phyloP scores from a whole-genome alignment of 2,329 filamentous ascomycete genomes.

The Trichoderma citrinoviride region DNA sequence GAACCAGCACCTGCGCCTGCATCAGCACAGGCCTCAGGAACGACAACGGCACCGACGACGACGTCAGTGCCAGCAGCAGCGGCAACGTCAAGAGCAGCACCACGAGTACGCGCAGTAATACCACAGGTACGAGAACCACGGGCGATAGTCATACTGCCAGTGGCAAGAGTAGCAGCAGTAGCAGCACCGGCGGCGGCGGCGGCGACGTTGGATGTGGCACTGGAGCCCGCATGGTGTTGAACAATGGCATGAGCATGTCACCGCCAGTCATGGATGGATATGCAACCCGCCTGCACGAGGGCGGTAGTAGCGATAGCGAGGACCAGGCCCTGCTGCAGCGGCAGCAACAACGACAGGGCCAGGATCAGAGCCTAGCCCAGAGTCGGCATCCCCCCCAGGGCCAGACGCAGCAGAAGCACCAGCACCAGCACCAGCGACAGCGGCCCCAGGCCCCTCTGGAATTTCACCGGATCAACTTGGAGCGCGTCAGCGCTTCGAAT shows the following conservation, averaged over 20 bases:
- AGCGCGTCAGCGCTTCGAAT: constrained; percentile 38
- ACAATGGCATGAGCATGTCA: constrained; percentile 47
- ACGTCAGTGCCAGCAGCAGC: background rate
- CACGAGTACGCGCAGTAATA: background rate
- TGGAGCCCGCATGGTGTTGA: constrained; percentile 38
- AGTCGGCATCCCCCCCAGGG: constrained; percentile 21
- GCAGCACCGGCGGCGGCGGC: background rate
- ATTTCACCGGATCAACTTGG: constrained; percentile 33
- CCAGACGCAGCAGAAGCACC: constrained; percentile 16
- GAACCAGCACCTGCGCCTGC: background rate
- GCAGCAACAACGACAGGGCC: constrained; percentile 32
- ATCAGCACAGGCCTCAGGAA: background rate
- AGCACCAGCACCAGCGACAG: background rate
- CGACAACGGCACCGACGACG: background rate
- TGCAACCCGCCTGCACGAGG: constrained; percentile 35
- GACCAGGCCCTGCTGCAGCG: constrained; percentile 36
- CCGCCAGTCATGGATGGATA: constrained; percentile 46
- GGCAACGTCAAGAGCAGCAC: background rate
- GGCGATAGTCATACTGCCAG: too few species aligned
- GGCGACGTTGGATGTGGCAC: constrained; percentile 33
- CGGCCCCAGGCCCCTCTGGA: constrained; percentile 28
- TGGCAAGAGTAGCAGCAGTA: background rate
- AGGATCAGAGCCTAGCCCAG: constrained; percentile 24
- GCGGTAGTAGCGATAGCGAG: constrained; percentile 36
- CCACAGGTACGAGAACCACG: background rate